Evolutionary conservation across 495 filamentous ascomycete genomes (phyloP), one percentile per base, ranked within the genome.

Genomic region (Filosporella fistucella): DNA sequence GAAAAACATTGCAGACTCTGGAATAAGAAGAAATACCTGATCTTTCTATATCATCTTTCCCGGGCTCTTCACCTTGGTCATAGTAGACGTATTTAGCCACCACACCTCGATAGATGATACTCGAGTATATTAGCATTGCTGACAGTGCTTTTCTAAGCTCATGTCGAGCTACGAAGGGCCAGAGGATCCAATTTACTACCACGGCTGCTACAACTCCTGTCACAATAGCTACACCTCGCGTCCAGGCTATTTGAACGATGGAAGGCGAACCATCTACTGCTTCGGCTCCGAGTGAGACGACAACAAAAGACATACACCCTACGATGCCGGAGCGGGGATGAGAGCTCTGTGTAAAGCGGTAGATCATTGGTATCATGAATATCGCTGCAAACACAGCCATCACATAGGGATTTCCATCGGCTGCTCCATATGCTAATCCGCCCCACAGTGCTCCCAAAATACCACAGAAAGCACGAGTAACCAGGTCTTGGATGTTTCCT

Each of bases 31-130:
- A 6, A 11, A 32, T 25, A 56, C 52, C 52, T 9, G 77, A 79
- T n/a, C 58, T 42, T 49, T 64, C 67, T 16, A 81, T 64, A 48
- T 79, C 75, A 47, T 69, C 64, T 22, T 62, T 50, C 0, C 63
- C 69, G 16, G 77, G 77, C 21, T 68, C 68, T 9, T 76, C 58
- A 22, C 70, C 71, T 38, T 68, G 58, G 22, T 74, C 68, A 51
- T 80, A 77, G 54, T 80, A 81, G 28, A 79, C 71, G 36, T 80
- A 81, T 60, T 64, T 76, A 12, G 74, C 68, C n/a, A 81, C 68
- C 35, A 78, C 71, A 38, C 68, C 68, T 46, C 64, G 59, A 55
- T 80, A 81, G 12, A 77, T 64, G 47, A 80, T 71, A 28, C 73
- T 74, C 21, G 65, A 61, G 51, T 78, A 76, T 12, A 81, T 66